phyloP scores from a whole-genome alignment of 2,329 filamentous ascomycete species.

The Gaeumannomyces tritici region DNA sequence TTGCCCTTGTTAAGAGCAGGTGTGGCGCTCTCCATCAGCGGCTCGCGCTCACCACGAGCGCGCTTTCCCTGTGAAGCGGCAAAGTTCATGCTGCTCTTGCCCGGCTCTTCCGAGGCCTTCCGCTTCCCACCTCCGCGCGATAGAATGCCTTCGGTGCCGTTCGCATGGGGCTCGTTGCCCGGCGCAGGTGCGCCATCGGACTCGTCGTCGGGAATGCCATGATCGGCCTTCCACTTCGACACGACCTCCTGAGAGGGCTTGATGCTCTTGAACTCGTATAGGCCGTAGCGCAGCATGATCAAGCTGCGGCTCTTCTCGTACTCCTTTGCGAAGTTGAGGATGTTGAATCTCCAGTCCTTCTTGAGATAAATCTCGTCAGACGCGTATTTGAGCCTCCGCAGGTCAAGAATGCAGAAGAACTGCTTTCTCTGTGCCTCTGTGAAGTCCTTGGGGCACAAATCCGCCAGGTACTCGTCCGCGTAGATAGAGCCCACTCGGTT shows the following conservation, averaged over 20 bases:
- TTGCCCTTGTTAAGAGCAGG: conserved; percentile 34
- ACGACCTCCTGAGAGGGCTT: conserved; percentile 48
- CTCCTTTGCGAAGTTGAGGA: conserved; percentile 53
- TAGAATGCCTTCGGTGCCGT: conserved; percentile 22
- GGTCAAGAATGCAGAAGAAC: conserved; percentile 54
- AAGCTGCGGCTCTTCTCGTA: conserved; percentile 54
- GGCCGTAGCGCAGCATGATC: conserved; percentile 50
- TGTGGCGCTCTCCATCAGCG: conserved; percentile 22
- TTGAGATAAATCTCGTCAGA: conserved; percentile 50
- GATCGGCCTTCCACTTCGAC: conserved; percentile 47
- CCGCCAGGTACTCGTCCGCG: conserved; percentile 47
- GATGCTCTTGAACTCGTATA: conserved; percentile 54
- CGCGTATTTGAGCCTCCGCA: conserved; percentile 51
- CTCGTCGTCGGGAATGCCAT: conserved; percentile 44
- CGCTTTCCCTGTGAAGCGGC: conserved; percentile 37
- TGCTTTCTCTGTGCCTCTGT: conserved; percentile 51
- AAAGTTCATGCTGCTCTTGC: conserved; percentile 23
- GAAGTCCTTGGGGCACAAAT: conserved; percentile 47
- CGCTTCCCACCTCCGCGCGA: conserved; percentile 31
- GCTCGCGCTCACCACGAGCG: conserved; percentile 30
- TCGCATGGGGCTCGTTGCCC: conserved; percentile 9
- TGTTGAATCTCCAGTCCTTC: conserved; percentile 55
- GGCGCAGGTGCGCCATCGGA: conserved; percentile 18
- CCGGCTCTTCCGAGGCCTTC: conserved; percentile 44
- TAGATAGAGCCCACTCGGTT: conserved; percentile 45